These are phyloP conservation scores for Cajanus cajan DNA, from an alignment of 306 rosid species.

Conservation along the genomic window DNA sequence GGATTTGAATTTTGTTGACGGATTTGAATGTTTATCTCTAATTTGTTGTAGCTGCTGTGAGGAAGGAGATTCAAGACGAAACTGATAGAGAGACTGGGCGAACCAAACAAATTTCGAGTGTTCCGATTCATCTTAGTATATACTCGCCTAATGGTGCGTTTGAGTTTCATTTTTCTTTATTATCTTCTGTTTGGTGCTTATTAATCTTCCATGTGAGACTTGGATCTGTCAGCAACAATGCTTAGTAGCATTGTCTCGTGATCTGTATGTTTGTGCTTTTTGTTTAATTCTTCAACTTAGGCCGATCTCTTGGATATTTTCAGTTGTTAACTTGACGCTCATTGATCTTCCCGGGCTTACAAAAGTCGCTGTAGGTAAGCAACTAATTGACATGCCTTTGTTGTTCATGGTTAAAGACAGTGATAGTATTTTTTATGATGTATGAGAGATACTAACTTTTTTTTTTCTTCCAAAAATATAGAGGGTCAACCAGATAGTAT, in stretches of 20 bases:
- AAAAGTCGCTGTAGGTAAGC: conserved; percentile 91
- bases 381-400: conserved; percentile 1
- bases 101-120: conserved; percentile 73
- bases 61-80: conserved; percentile 95
- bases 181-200: background rate
- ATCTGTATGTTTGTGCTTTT: conserved; percentile 6
- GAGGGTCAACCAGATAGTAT: conserved; percentile 95
- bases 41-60: conserved; percentile 75
- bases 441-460: conserved; percentile 9
- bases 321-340: conserved; percentile 97
- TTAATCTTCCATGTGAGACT: background rate
- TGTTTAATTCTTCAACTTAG: too few species aligned
- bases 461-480: conserved; percentile 37
- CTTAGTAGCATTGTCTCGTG: background rate
- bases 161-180: background rate
- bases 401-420: conserved; percentile 1
- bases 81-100: conserved; percentile 97
- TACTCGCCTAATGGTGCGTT: conserved; percentile 82
- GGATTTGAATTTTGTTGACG: conserved; percentile 23
- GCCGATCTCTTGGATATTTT: conserved; percentile 28
- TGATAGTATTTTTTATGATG: background rate
- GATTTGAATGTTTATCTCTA: conserved; percentile 1
- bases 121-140: conserved; percentile 96
- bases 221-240: background rate
- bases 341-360: conserved; percentile 98